Evolutionary conservation across 176 grass and related monocot genomes (phyloP).

Genomic region (Thinopyrum elongatum): DNA sequence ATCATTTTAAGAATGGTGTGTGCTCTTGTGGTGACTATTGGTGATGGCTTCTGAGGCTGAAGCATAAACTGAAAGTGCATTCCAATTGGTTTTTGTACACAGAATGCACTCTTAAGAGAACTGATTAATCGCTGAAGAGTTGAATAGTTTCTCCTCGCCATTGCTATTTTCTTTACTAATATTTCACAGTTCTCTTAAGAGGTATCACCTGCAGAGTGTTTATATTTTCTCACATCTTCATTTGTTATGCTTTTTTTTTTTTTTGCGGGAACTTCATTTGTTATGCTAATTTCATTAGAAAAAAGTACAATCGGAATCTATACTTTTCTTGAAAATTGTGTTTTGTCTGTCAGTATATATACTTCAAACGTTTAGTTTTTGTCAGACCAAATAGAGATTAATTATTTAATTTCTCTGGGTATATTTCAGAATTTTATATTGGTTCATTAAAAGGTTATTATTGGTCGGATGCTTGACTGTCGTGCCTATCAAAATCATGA

Average conservation of each 20-base stretch:
- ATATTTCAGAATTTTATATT: background rate
- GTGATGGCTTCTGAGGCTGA: slow-evolving; percentile 31
- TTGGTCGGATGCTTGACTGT: background rate
- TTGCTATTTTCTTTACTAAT: background rate
- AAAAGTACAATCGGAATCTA: background rate
- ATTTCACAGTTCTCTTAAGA: background rate
- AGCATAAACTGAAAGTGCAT: background rate
- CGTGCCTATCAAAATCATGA: background rate
- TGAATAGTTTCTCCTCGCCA: background rate
- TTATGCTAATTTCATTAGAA: background rate
- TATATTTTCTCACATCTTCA: background rate
- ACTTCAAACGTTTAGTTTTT: background rate
- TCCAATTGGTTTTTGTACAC: background rate
- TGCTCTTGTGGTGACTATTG: slow-evolving; percentile 83
- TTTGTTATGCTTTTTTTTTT: background rate
- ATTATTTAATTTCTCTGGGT: background rate
- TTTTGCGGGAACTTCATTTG: too few relatives aligned
- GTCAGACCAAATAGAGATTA: background rate
- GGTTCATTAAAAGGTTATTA: background rate
- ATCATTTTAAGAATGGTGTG: slow-evolving; percentile 76
- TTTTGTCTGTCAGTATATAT: background rate
- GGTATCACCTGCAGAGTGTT: background rate
- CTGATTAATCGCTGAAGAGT: background rate
- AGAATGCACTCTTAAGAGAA: background rate
- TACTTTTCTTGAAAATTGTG: background rate